phyloP scores from a whole-genome alignment of 345 rosid genomes.

The Eucalyptus lansdowneana region DNA sequence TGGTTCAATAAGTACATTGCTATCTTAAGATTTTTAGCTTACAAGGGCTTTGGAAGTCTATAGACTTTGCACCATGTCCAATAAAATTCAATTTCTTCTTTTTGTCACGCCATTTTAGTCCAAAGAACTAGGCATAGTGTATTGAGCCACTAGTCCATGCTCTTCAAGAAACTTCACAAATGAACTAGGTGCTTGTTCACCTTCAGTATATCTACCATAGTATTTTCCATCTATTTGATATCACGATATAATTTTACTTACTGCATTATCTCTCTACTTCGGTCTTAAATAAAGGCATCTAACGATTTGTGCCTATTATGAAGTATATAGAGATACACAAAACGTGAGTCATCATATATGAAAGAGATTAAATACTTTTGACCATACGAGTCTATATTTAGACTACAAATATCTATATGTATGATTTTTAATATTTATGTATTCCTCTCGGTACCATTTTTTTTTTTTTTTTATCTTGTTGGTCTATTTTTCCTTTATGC shows the following conservation, averaged over 20 bases:
- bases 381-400: not conserved
- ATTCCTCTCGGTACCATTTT: not conserved
- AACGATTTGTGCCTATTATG: not conserved
- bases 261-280: not conserved
- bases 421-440: no score
- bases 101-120: not conserved
- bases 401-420: no score
- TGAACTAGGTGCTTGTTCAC: not conserved
- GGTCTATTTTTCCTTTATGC: fast-evolving
- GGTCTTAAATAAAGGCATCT: no score
- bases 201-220: no score
- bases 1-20: not conserved
- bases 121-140: not conserved
- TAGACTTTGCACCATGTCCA: not conserved
- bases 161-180: no score
- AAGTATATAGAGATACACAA: not conserved
- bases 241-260: not conserved
- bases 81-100: fast-evolving
- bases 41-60: not conserved
- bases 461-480: no score
- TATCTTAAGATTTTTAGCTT: not conserved
- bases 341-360: not conserved
- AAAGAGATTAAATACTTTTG: not conserved
- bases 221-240: not conserved
- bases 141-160: not conserved